Conservation (phyloP, 208 protist species). For the Wallacemonas collosoma region DNA sequence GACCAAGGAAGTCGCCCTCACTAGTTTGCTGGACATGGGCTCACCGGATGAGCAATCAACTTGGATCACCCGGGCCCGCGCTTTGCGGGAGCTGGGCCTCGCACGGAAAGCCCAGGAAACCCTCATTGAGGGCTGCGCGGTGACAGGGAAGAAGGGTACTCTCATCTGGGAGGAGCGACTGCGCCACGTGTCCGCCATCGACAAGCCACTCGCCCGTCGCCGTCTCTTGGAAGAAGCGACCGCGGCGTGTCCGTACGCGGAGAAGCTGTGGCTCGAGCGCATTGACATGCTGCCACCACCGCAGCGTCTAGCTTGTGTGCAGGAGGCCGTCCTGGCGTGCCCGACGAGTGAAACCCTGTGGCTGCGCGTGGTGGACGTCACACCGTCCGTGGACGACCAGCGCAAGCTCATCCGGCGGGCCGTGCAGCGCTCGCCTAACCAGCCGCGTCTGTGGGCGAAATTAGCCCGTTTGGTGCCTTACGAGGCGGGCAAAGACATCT, state of each 20-base stretch:
- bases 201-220: constrained; percentile 42
- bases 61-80: constrained; percentile 81
- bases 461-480: constrained; percentile 65
- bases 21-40: constrained; percentile 70
- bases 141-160: constrained; percentile 61
- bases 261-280: constrained; percentile 72
- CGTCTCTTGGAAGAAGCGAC: constrained; percentile 75
- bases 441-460: constrained; percentile 72
- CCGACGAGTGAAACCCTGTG: constrained; percentile 73
- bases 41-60: constrained; percentile 81
- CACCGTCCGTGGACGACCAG: constrained; percentile 53
- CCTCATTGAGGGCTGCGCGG: constrained; percentile 65
- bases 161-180: constrained; percentile 84
- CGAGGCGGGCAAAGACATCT: constrained; percentile 65
- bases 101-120: constrained; percentile 57
- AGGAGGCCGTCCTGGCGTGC: constrained; percentile 73
- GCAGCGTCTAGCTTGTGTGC: constrained; percentile 53
- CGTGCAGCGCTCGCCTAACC: constrained; percentile 57
- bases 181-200: constrained; percentile 24
- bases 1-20: constrained; percentile 25
- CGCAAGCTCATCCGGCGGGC: constrained; percentile 58
- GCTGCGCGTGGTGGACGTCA: constrained; percentile 57
- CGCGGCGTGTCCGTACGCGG: constrained; percentile 43
- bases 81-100: constrained; percentile 75
- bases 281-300: constrained; percentile 52